These are phyloP conservation scores for Fragosphaeria purpurea DNA, from an alignment of 2,329 filamentous ascomycete genomes.

Conservation along the genomic window DNA sequence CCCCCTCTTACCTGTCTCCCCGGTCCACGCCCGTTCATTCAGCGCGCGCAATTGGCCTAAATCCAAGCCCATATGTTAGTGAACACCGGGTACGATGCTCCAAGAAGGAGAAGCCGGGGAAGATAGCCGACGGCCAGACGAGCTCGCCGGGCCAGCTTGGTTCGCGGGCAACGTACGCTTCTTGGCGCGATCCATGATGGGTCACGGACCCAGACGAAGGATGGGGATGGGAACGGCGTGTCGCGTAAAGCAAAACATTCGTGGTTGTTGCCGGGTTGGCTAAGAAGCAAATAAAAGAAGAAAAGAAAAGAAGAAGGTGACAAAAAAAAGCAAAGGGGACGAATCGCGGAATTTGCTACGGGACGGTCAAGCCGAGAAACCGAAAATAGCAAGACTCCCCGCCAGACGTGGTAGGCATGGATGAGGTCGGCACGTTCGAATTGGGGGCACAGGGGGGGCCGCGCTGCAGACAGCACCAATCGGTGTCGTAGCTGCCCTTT, in stretches of 20 bases:
- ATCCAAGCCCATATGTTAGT: conserved; percentile 14
- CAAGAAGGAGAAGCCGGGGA: not conserved
- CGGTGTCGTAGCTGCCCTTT: not conserved
- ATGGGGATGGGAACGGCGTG: not conserved
- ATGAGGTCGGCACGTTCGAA: conserved; percentile 13
- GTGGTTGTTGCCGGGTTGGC: conserved; percentile 1
- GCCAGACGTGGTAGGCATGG: conserved; percentile 35
- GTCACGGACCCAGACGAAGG: conserved; percentile 18
- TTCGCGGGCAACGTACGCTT: conserved; percentile 39
- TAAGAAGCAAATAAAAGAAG: not conserved
- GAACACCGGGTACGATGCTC: not conserved
- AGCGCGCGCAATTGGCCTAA: conserved; percentile 81
- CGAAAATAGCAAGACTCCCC: conserved; percentile 27
- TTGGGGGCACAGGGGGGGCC: too few relatives aligned
- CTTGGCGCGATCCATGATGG: conserved; percentile 53
- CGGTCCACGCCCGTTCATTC: conserved; percentile 81
- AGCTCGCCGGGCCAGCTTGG: too few relatives aligned
- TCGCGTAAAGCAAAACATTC: conserved; percentile 7
- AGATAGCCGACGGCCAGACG: not conserved
- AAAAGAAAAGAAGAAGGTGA: not conserved
- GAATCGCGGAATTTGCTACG: conserved; percentile 24
- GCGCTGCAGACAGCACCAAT: conserved; percentile 7
- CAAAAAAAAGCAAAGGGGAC: too few relatives aligned
- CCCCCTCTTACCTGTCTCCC: conserved; percentile 60
- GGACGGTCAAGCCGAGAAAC: conserved; percentile 30